These are phyloP conservation scores for Blastocrithidia nonstop DNA, from an alignment of 208 protist genomes.

Conservation along the genomic window DNA sequence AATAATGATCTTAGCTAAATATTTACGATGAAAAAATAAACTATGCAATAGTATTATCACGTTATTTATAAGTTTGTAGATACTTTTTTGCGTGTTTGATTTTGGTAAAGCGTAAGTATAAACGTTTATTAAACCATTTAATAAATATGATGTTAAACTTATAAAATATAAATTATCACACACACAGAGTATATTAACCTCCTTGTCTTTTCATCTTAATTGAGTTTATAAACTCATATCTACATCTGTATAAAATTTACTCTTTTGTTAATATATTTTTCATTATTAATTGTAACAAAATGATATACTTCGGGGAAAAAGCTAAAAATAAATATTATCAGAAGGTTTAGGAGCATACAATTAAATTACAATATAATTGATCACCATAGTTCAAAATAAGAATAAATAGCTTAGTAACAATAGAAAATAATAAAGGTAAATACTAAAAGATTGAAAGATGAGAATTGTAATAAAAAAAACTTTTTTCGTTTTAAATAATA, in stretches of 20 bases:
- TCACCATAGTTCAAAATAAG: too few species aligned
- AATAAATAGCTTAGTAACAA: too few species aligned
- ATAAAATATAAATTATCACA: conserved; percentile 2
- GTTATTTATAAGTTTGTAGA: neutral
- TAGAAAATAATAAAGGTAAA: conserved; percentile 1
- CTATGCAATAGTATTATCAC: neutral
- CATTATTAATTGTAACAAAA: neutral
- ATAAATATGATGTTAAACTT: neutral
- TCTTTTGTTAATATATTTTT: neutral
- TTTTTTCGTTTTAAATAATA: neutral
- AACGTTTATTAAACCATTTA: neutral
- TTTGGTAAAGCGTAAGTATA: neutral
- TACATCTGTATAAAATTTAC: neutral
- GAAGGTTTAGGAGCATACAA: neutral
- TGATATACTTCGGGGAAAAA: conserved; percentile 4
- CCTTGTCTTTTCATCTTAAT: neutral
- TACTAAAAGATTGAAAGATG: conserved; percentile 1
- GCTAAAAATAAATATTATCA: conserved; percentile 5
- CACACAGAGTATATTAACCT: conserved; percentile 1
- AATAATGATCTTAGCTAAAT: conserved; percentile 4
- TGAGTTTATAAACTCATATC: neutral
- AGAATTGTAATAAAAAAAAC: conserved; percentile 2
- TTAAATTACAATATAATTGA: neutral
- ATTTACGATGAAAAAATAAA: neutral
- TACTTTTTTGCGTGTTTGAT: neutral